These are phyloP conservation scores for Panicum miliaceum DNA, from an alignment of 176 grass and related monocot species.

Conservation along the genomic window DNA sequence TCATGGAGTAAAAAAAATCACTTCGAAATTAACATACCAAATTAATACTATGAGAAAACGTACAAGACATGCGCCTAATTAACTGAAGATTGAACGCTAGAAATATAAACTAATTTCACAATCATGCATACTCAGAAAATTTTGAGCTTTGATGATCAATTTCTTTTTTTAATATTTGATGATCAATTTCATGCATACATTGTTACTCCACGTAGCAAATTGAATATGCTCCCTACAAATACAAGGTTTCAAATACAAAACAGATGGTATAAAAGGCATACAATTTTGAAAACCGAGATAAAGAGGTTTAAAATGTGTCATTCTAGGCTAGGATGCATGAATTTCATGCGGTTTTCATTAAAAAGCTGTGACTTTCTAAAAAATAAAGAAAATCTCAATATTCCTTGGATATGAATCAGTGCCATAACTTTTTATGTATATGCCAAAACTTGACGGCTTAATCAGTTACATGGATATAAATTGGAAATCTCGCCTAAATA, in stretches of 20 bases:
- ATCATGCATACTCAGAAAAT: conserved; percentile 1
- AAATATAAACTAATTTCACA: background rate
- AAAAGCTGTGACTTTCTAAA: background rate
- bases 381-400: background rate
- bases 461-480: background rate
- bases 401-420: background rate
- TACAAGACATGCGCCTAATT: background rate
- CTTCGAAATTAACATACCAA: background rate
- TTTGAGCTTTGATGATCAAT: background rate
- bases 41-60: background rate
- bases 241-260: background rate
- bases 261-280: background rate
- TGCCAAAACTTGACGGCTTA: background rate
- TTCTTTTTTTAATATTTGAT: too few relatives aligned
- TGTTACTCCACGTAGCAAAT: background rate
- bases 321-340: background rate
- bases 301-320: background rate
- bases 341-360: background rate
- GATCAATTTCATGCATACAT: background rate
- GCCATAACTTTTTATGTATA: too few relatives aligned
- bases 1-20: background rate
- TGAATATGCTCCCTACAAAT: background rate
- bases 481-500: background rate
- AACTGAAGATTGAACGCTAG: background rate
- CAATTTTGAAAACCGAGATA: background rate